Percentiles rank a stretch among this genome's conserved stretches.
Conservation (phyloP, 78 protist species). For the Dictyostelium intermedium region DNA sequence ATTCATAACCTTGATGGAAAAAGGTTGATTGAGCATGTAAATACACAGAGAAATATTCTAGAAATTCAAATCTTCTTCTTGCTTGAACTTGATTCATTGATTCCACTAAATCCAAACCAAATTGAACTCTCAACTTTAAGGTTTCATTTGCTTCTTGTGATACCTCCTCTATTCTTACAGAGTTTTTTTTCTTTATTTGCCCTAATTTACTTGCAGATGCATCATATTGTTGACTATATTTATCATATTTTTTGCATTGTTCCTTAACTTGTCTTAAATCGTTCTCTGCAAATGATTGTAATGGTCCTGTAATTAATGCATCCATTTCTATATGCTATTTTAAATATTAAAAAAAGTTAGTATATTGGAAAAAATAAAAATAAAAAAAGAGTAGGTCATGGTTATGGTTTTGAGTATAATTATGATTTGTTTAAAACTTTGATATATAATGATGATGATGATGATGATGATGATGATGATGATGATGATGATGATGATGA, state of each 20-base stretch:
- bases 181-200: slow-evolving; percentile 66
- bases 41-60: slow-evolving; percentile 57
- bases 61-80: slow-evolving; percentile 63
- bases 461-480: too few relatives aligned
- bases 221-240: slow-evolving; percentile 60
- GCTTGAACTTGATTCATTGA: slow-evolving; percentile 80
- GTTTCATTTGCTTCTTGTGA: slow-evolving; percentile 59
- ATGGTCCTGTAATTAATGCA: slow-evolving; percentile 53
- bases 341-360: background rate
- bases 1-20: slow-evolving; percentile 79
- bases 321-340: slow-evolving; percentile 61
- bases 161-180: slow-evolving; percentile 56
- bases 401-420: too few relatives aligned
- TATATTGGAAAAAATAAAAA: background rate
- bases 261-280: slow-evolving; percentile 68
- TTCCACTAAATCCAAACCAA: slow-evolving; percentile 67
- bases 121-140: slow-evolving; percentile 24
- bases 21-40: slow-evolving; percentile 76
- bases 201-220: slow-evolving; percentile 49
- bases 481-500: too few relatives aligned
- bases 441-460: too few relatives aligned
- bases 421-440: too few relatives aligned
- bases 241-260: slow-evolving; percentile 67
- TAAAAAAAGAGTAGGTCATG: background rate
- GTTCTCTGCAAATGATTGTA: slow-evolving; percentile 68